These are phyloP conservation scores for Puccinia coronata DNA, from an alignment of 1,284 basidiomycete genomes.

Conservation along the genomic window DNA sequence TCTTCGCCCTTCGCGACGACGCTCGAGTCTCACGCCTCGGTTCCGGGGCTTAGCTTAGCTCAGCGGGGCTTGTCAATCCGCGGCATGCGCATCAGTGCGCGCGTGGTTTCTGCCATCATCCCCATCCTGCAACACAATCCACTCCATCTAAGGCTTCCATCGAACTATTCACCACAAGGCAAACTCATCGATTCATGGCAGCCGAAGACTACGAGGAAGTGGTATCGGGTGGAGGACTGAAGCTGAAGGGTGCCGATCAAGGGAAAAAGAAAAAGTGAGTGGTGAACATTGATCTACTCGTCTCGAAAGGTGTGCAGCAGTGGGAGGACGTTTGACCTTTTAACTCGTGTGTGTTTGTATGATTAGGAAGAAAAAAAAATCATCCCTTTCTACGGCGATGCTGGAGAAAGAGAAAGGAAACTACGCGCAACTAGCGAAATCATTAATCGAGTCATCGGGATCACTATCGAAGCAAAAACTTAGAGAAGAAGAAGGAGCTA, in stretches of 20 bases:
- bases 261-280: conserved; percentile 19
- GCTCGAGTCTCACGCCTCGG: too few relatives aligned
- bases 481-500: neutral
- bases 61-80: too few relatives aligned
- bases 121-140: too few relatives aligned
- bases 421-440: neutral
- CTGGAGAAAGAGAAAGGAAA: neutral
- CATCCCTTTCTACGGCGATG: conserved; percentile 7
- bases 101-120: too few relatives aligned
- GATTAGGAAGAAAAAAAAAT: conserved; percentile 8
- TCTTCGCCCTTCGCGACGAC: too few relatives aligned
- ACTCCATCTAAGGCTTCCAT: too few relatives aligned
- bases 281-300: too few relatives aligned
- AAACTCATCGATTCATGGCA: neutral
- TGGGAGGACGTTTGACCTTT: neutral
- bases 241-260: neutral
- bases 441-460: neutral
- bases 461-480: conserved; percentile 11
- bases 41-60: too few relatives aligned
- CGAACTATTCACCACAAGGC: neutral
- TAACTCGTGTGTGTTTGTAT: neutral
- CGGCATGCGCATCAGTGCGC: too few relatives aligned
- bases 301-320: too few relatives aligned
- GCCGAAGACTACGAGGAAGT: conserved; percentile 7
- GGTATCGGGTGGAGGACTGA: neutral